phyloP scores from a whole-genome alignment of 169 alveolate species.

The Plasmodium gonderi region DNA sequence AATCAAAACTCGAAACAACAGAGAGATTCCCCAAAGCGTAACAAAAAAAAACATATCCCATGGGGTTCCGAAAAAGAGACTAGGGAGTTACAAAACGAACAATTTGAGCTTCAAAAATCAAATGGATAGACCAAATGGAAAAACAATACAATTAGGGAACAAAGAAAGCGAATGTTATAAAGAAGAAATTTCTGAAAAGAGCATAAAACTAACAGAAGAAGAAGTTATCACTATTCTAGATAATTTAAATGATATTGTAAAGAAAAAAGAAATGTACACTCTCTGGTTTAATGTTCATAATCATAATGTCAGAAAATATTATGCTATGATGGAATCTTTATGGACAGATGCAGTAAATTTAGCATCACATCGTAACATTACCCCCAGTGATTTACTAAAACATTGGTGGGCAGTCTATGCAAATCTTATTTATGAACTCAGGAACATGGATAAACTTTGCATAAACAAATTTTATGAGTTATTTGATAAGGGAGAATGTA shows the following conservation, averaged over 20 bases:
- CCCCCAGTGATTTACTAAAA: neutral
- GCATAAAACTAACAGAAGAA: slow-evolving; percentile 8
- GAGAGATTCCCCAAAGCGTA: neutral
- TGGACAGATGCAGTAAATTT: neutral
- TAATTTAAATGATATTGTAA: neutral
- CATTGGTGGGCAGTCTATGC: slow-evolving; percentile 1
- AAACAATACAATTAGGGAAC: neutral
- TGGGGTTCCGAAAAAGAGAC: neutral
- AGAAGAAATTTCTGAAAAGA: neutral
- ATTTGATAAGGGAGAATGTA: slow-evolving; percentile 15
- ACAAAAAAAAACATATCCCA: neutral
- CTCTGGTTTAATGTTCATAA: slow-evolving; percentile 26
- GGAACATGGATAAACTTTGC: neutral
- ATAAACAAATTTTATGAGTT: neutral
- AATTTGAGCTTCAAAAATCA: neutral
- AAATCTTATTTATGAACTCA: slow-evolving; percentile 1
- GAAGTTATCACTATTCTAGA: neutral
- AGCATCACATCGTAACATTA: slow-evolving; percentile 1
- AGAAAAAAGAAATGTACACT: slow-evolving; percentile 2
- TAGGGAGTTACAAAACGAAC: neutral
- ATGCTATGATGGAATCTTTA: neutral
- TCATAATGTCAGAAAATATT: neutral
- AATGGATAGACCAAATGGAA: neutral
- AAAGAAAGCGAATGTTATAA: neutral
- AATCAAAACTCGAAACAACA: neutral